A percentile compares a stretch with the other conserved stretches of the same genome.
Evolutionary conservation across 2,329 filamentous ascomycete genomes (phyloP).

Genomic region (Neofusicoccum umdonicola): DNA sequence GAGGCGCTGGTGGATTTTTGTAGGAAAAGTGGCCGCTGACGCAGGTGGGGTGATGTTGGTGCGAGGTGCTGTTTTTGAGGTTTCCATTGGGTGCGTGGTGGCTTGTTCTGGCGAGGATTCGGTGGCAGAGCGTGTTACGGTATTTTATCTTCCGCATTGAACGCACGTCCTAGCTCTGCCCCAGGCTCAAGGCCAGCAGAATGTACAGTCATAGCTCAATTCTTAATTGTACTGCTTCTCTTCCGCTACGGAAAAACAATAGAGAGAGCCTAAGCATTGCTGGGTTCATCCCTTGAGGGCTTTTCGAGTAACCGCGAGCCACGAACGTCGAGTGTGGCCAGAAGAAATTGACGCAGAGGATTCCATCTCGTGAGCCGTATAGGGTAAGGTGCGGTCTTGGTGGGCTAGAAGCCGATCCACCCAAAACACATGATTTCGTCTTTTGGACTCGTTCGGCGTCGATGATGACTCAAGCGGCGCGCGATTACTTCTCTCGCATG

Average conservation of each 20-base stretch:
- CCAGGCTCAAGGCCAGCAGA: not conserved
- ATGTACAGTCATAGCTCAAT: constrained; percentile 1
- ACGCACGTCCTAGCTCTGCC: not conserved
- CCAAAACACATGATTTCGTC: not conserved
- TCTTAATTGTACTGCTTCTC: not conserved
- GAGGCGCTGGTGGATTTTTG: too few relatives aligned
- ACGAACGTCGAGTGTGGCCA: too few relatives aligned
- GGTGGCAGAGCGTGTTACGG: not conserved
- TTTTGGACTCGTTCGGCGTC: not conserved
- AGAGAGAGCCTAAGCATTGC: too few relatives aligned
- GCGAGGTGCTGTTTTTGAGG: not conserved
- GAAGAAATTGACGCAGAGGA: not conserved
- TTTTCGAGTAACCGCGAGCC: not conserved
- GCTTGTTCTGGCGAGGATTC: too few relatives aligned
- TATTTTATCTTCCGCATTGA: not conserved
- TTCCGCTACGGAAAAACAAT: too few relatives aligned
- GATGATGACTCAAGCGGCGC: not conserved
- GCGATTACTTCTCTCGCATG: not conserved
- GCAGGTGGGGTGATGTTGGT: not conserved
- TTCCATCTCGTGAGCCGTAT: not conserved
- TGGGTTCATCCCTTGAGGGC: too few relatives aligned
- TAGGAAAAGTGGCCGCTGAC: too few relatives aligned
- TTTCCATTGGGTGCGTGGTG: too few relatives aligned
- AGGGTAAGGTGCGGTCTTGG: not conserved
- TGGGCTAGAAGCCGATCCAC: not conserved